phyloP scores from a whole-genome alignment of 371 early-diverging fungal genomes.

The Lichtheimia corymbifera region DNA sequence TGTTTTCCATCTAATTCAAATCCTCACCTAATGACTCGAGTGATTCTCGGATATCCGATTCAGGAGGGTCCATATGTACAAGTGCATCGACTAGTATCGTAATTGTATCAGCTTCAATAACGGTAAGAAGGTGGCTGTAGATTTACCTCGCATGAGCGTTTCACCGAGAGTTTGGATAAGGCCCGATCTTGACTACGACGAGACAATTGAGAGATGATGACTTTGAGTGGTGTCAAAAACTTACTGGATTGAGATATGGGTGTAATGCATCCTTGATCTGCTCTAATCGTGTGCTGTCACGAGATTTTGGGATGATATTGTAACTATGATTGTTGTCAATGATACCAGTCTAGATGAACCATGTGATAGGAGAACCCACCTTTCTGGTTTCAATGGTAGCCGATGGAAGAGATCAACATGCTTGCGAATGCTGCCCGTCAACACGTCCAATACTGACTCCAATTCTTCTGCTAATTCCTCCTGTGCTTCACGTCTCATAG shows the following conservation, averaged over 20 bases:
- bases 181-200: conserved; percentile 6
- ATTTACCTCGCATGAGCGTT: conserved; percentile 5
- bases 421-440: background rate
- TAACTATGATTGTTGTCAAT: background rate
- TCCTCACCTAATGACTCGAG: conserved; percentile 1
- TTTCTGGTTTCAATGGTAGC: conserved; percentile 1
- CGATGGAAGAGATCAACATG: conserved; percentile 7
- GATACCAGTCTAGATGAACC: background rate
- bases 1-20: background rate
- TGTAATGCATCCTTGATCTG: conserved; percentile 11
- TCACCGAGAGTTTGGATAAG: conserved; percentile 2
- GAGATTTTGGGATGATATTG: background rate
- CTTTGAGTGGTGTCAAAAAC: background rate
- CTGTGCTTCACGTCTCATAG: background rate
- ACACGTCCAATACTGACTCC: background rate
- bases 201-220: background rate
- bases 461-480: background rate
- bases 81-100: conserved; percentile 2
- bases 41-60: conserved; percentile 2
- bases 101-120: background rate
- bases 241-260: conserved; percentile 11
- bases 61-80: background rate
- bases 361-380: background rate
- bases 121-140: background rate
- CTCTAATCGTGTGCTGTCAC: conserved; percentile 8